phyloP scores from a whole-genome alignment of 345 rosid genomes.

The Salix brachista region DNA sequence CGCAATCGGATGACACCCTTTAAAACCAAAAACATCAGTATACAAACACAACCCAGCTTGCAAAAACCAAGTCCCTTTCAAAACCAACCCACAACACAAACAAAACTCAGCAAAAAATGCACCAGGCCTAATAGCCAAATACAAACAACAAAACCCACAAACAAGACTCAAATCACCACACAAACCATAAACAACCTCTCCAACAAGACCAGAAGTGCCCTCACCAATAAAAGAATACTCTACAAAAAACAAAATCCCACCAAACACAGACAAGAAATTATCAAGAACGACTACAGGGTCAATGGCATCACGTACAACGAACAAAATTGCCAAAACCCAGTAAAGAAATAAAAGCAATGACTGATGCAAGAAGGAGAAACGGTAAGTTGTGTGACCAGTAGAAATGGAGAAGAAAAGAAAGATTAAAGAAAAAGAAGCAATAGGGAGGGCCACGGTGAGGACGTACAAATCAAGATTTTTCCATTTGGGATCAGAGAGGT shows the following conservation, averaged over 20 bases:
- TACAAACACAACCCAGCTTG: constrained; percentile 50
- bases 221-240: constrained; percentile 39
- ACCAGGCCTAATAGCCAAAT: constrained; percentile 42
- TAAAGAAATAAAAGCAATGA: constrained; percentile 35
- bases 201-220: constrained; percentile 34
- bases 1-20: constrained; percentile 39
- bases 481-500: constrained; percentile 39
- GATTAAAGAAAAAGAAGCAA: constrained; percentile 44
- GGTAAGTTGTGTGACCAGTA: constrained; percentile 38
- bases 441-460: constrained; percentile 48
- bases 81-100: constrained; percentile 44
- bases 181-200: constrained; percentile 33
- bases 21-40: constrained; percentile 39
- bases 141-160: constrained; percentile 48
- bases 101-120: constrained; percentile 49
- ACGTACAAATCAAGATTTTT: constrained; percentile 49
- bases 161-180: constrained; percentile 37
- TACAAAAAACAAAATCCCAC: constrained; percentile 39
- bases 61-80: constrained; percentile 52
- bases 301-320: constrained; percentile 29
- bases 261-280: constrained; percentile 25
- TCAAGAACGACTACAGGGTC: constrained; percentile 29
- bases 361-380: constrained; percentile 47
- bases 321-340: constrained; percentile 40
- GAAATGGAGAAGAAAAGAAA: constrained; percentile 44